A percentile compares a stretch with the other conserved stretches of the same genome.
Evolutionary conservation across 768 basidiomycete species (phyloP).

Genomic region (Tulasnella sp.): DNA sequence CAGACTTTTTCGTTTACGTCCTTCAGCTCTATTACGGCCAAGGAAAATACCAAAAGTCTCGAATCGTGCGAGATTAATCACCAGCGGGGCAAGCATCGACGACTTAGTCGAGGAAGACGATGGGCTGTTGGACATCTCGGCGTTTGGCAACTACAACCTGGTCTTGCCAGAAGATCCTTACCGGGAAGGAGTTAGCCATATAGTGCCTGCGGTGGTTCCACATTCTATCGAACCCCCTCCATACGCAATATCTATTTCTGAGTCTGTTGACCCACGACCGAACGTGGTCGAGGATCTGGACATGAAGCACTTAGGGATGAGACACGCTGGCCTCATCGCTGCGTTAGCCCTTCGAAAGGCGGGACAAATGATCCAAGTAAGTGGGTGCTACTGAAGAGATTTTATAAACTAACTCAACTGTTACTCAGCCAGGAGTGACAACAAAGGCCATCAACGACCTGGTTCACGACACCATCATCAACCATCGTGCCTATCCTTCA

Average conservation of each 20-base stretch:
- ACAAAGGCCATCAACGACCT: conserved; percentile 70
- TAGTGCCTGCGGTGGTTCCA: conserved; percentile 20
- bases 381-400: background rate
- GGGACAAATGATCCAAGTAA: conserved; percentile 23
- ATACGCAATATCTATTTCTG: conserved; percentile 15
- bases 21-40: background rate
- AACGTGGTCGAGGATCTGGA: background rate
- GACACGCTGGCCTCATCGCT: conserved; percentile 22
- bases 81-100: background rate
- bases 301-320: conserved; percentile 13
- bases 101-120: conserved; percentile 1
- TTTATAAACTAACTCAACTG: background rate
- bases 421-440: conserved; percentile 58
- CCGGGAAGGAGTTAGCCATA: conserved; percentile 28
- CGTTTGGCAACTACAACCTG: conserved; percentile 33
- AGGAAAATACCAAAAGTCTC: background rate
- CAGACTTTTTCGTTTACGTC: background rate
- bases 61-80: background rate
- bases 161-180: conserved; percentile 28
- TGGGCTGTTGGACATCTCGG: conserved; percentile 22
- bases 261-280: background rate
- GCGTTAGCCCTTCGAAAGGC: background rate
- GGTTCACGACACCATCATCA: conserved; percentile 68
- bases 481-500: conserved; percentile 76
- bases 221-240: conserved; percentile 24